Evolutionary conservation across 352 stramenopile species (phyloP), one percentile per base, ranked within the genome.

Genomic region (Phytopythium chamaehyphon): DNA sequence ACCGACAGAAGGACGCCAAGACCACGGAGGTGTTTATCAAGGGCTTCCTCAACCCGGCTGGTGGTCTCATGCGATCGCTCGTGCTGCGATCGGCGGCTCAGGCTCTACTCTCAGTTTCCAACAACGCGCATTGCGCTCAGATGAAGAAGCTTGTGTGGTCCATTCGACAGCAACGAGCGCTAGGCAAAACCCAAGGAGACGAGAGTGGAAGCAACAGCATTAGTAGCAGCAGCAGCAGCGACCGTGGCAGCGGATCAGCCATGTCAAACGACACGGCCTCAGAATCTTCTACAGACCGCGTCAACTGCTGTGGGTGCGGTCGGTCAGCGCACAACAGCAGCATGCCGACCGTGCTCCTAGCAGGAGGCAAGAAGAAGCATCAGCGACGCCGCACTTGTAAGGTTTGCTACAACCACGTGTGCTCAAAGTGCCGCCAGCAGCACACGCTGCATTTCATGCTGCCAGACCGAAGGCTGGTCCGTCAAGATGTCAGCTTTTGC

Each of bases 121-220:
- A 61, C 24, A 66, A 64, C 33, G 61, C 54, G 4, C 64, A 73
- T 48, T 73, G 64, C 42, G 61, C 61, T 0, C 64, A 73, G 31
- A 73, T 73, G 64, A 73, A 73, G 54, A 73, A 73, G 54, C 61
- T 73, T 37, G 63, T 52, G 52, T 72, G 63, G 63, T 66, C 62
- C 40, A 40, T 72, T 22, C 64, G 63, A 6, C 59, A 69, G 36
- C 65, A 68, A 42, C 48, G 40, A 0, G 51, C 47, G 2, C 19
- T 36, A 14, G 22, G 5, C 47, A 11, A 15, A 21, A 53, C 16
- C 16, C 24, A 50, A n/a, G 15, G 18, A 14, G 21, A 45, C 19
- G 45, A 51, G n/a, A 22, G n/a, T n/a, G 26, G 45, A 18, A 28
- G 11, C 28, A 40, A 21, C 45, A 51, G 45, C 45, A 24, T 40